Base-by-base conservation (phyloP, 176 grass and related monocot genomes). In the Rhynchospora breviuscula region DNA sequence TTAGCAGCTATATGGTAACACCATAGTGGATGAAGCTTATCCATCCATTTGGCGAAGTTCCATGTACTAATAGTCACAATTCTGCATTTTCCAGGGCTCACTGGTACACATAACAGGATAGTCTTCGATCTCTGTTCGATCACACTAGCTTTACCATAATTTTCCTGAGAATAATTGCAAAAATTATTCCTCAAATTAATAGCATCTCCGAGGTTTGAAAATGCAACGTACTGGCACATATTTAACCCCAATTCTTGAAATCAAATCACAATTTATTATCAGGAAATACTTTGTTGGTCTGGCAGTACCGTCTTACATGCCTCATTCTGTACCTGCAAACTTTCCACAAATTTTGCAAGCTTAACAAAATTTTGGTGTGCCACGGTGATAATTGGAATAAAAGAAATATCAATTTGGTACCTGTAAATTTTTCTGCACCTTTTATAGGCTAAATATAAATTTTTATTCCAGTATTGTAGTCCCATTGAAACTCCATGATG, bases 81-180 rank as follows among this genome's bases (percentile, higher is more conserved):
- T 84, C 94, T 91, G 83, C 94, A 90, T 46, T 64, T 87, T 63
- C 90, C 94, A 19, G 90, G 88, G 60, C 73, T 11, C n/a, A 97
- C 94, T 44, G 94, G 91, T 33, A 94, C 10, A 56, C 91, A 97
- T 68, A 97, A 48, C 73, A 94, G 86, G 48, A 92, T 80, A 22
- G 85, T 29, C 49, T 35, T 25, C 15, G 7, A 5, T 56, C 31
- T 79, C 48, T 56, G 49, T 54, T 26, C 0, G 5, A 33, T 79
- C 75, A 7, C 25, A 31, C 14, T 59, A 15, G 22, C n/a, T 79
- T 79, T 79, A 58, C 22, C 10, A 15, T 19, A 29, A 59, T 17
- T 59, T 15, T 58, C 23, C 75, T 57, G 75, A 53, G 48, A 79
- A 31, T 35, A 29, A 33, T 40, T 40, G 35, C 35, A 33, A 5